Percentiles rank a stretch among this genome's conserved stretches.
These are phyloP conservation scores for Tylopilus subfusipes DNA, from an alignment of 768 basidiomycete species.

Conservation along the genomic window DNA sequence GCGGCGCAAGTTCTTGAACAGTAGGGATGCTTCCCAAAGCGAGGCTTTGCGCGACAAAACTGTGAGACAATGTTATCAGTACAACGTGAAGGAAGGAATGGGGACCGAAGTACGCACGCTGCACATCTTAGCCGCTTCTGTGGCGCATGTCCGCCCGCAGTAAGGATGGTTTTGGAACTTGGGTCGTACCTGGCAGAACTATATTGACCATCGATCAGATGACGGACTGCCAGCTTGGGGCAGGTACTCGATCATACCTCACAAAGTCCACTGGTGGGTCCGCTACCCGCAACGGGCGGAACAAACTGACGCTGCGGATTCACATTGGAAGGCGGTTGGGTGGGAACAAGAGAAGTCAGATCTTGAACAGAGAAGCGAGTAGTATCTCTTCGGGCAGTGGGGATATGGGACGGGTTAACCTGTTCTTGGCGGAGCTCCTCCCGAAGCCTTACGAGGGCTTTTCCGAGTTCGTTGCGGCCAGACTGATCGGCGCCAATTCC, in stretches of 20 bases:
- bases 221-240: background rate
- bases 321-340: constrained; percentile 1
- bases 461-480: constrained; percentile 74
- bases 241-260: constrained; percentile 21
- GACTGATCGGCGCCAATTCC: constrained; percentile 63
- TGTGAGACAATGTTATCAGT: constrained; percentile 11
- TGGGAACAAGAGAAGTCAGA: constrained; percentile 23
- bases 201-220: constrained; percentile 25
- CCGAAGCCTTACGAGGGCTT: constrained; percentile 61
- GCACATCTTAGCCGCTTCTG: constrained; percentile 37
- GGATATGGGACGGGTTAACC: constrained; percentile 25
- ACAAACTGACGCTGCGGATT: constrained; percentile 7
- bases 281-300: background rate
- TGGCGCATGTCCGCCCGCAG: constrained; percentile 64
- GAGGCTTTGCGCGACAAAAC: constrained; percentile 31
- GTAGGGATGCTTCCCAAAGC: constrained; percentile 33
- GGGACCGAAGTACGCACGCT: constrained; percentile 17
- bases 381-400: constrained; percentile 25
- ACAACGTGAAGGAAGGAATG: background rate
- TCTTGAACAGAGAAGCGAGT: constrained; percentile 33
- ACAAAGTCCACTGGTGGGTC: constrained; percentile 21
- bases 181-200: constrained; percentile 54
- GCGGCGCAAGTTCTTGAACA: constrained; percentile 33
- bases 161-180: constrained; percentile 58
- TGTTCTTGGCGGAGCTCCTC: constrained; percentile 44